phyloP scores from a whole-genome alignment of 1,284 basidiomycete species.

The Cerrena zonata region DNA sequence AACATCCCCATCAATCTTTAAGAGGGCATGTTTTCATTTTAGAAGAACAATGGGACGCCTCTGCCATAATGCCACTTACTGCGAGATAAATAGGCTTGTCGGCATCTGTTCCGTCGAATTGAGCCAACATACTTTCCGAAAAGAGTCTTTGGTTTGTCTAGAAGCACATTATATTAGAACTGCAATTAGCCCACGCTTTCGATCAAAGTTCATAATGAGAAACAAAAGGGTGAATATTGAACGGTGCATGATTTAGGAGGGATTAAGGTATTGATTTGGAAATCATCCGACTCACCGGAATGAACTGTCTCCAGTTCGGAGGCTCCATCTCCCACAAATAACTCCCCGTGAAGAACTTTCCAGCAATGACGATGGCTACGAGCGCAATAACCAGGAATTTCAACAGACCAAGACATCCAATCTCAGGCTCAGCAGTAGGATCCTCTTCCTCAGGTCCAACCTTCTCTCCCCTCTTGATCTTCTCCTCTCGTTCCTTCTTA shows the following conservation, averaged over 20 bases:
- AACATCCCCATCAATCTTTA: conserved; percentile 83
- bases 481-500: conserved; percentile 65
- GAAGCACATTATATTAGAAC: too few species aligned
- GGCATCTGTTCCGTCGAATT: conserved; percentile 71
- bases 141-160: conserved; percentile 60
- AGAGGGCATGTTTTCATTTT: too few species aligned
- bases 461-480: conserved; percentile 65
- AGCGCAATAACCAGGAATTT: conserved; percentile 60
- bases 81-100: conserved; percentile 80
- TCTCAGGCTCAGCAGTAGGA: conserved; percentile 61
- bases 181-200: too few species aligned
- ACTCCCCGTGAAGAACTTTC: conserved; percentile 77
- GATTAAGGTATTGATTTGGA: too few species aligned
- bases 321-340: conserved; percentile 71
- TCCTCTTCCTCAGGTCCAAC: conserved; percentile 68
- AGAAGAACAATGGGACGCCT: conserved; percentile 13
- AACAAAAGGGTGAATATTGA: background rate
- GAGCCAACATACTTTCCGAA: conserved; percentile 62
- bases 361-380: conserved; percentile 51
- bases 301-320: conserved; percentile 20
- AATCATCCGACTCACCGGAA: conserved; percentile 24
- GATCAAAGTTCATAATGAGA: background rate
- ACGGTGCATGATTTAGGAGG: too few species aligned
- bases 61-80: conserved; percentile 39
- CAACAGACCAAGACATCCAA: conserved; percentile 58